These are phyloP conservation scores for Salvia splendens DNA, from an alignment of 257 asterid species.

Conservation along the genomic window DNA sequence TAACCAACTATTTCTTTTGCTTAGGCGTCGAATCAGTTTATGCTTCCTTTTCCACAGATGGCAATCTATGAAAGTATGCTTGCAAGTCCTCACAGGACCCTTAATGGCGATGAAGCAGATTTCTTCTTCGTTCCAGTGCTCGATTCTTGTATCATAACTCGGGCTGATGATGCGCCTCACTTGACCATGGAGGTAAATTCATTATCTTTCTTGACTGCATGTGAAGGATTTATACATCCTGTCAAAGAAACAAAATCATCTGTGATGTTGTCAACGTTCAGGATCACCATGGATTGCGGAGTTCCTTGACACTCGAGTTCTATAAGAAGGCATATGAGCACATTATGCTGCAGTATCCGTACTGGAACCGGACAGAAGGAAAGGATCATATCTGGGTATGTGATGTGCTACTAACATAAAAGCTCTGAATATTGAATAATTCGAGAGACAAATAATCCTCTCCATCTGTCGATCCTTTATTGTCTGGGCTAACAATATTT, in stretches of 20 bases:
- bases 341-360: conserved; percentile 63
- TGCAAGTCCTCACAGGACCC: conserved; percentile 84
- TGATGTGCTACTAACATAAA: conserved; percentile 4
- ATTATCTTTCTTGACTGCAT: conserved; percentile 4
- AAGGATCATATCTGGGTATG: conserved; percentile 98
- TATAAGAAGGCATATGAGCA: conserved; percentile 84
- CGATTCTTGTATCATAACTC: conserved; percentile 87
- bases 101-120: conserved; percentile 94
- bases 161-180: conserved; percentile 99
- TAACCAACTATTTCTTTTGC: conserved; percentile 15
- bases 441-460: neutral
- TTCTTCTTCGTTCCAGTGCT: conserved; percentile 94
- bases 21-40: conserved; percentile 8
- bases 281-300: conserved; percentile 81
- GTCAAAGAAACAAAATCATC: neutral
- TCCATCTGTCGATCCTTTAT: neutral
- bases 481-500: conserved; percentile 28
- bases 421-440: conserved; percentile 7
- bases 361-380: conserved; percentile 89
- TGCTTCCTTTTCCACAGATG: conserved; percentile 55
- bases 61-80: conserved; percentile 84
- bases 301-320: conserved; percentile 82
- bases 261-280: conserved; percentile 38
- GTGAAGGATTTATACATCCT: conserved; percentile 3
- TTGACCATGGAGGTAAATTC: conserved; percentile 65